Percentiles rank a stretch among this genome's conserved stretches.
Evolutionary conservation across 75 land plant species (phyloP).

Genomic region (Pseudotsuga menziesii): DNA sequence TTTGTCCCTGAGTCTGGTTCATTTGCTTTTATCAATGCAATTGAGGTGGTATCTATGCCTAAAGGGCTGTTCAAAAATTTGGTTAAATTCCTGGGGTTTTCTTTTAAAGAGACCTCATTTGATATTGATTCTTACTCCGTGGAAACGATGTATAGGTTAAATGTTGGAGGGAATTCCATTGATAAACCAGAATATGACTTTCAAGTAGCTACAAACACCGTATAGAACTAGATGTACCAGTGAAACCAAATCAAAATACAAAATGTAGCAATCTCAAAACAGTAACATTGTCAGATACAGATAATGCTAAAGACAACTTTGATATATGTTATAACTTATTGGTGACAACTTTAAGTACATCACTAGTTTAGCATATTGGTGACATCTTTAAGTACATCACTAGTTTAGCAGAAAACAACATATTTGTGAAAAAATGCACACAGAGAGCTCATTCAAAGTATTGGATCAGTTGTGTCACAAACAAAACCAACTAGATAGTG

Average conservation of each 20-base stretch:
- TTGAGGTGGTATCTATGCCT: constrained; percentile 38
- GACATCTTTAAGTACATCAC: background rate
- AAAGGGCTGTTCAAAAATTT: constrained; percentile 11
- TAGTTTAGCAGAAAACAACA: background rate
- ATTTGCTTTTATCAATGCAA: constrained; percentile 40
- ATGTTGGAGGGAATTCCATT: constrained; percentile 27
- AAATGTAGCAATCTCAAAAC: no score
- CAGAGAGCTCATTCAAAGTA: background rate
- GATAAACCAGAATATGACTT: no score
- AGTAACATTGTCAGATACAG: no score
- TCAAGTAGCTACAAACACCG: no score
- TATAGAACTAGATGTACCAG: no score
- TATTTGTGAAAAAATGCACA: background rate
- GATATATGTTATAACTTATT: background rate
- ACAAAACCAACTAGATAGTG: background rate
- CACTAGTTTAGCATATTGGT: background rate
- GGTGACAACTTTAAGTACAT: background rate
- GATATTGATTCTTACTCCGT: constrained; percentile 11
- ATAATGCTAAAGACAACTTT: no score
- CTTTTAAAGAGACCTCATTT: background rate
- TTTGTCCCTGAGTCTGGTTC: constrained; percentile 21
- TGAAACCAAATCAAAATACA: no score
- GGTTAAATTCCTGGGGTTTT: constrained; percentile 11
- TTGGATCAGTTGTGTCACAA: background rate
- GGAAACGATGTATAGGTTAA: constrained; percentile 34